phyloP scores from a whole-genome alignment of 257 asterid genomes.

The Ehretia macrophylla region DNA sequence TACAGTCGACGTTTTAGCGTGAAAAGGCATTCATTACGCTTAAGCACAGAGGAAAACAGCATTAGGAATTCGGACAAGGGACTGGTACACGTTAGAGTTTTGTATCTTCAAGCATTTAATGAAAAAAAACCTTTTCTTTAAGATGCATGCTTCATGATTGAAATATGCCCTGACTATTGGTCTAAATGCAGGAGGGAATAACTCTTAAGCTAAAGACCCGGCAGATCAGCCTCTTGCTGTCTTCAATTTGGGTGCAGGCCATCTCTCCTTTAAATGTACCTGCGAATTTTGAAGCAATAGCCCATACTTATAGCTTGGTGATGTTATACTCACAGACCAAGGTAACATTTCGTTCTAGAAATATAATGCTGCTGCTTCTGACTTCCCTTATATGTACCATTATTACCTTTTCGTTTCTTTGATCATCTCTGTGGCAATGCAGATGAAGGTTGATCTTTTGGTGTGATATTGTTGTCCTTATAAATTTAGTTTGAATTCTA shows the following conservation, averaged over 20 bases:
- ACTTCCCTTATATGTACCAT: neutral
- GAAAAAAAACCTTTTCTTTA: conserved; percentile 6
- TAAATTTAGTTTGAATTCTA: neutral
- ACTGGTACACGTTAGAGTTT: conserved; percentile 36
- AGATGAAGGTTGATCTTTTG: neutral
- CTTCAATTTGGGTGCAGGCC: conserved; percentile 88
- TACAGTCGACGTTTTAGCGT: conserved; percentile 37
- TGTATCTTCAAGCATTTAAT: neutral
- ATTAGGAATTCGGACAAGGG: conserved; percentile 37
- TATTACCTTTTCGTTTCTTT: neutral
- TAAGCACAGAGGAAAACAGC: neutral
- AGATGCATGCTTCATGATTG: conserved; percentile 5
- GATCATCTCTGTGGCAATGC: neutral
- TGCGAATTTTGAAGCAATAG: conserved; percentile 89
- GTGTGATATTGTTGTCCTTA: neutral
- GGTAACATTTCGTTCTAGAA: conserved; percentile 40
- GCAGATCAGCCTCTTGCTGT: conserved; percentile 76
- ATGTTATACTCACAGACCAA: conserved; percentile 78
- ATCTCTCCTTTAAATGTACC: conserved; percentile 79
- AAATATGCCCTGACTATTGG: neutral
- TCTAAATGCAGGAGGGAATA: conserved; percentile 50
- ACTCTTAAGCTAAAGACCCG: conserved; percentile 88
- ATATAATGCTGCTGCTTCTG: neutral
- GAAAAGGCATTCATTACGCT: too few species aligned
- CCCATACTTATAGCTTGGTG: conserved; percentile 88